Base-by-base conservation (phyloP, 2,329 filamentous ascomycete genomes). In the Fusarium oligoseptatum region DNA sequence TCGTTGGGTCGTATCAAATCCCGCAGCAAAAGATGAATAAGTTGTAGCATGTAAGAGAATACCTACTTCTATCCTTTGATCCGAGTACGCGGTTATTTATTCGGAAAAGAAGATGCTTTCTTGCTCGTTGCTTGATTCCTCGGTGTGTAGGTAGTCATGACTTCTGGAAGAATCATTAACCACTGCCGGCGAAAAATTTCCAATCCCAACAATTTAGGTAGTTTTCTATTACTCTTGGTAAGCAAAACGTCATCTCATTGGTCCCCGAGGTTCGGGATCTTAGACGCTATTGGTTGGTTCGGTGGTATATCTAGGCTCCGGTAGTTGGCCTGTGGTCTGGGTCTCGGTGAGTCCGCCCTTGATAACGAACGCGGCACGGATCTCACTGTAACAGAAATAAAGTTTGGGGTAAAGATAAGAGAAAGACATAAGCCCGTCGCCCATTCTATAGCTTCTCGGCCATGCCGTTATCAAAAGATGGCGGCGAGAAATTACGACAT, bases 21-120 rank as follows among this genome's bases (percentile, higher is more conserved):
- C 56, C 56, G 56, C 56, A 58, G 32, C 22, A 12, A 58, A 58
- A 58, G 34, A 37, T 27, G 55, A 57, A 37, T 57, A 57, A 55
- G 27, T 55, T 55, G 48, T 55, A 55, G 27, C 48, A 55, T 55
- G 48, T 32, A 55, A 55, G 24, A 55, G 48, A 55, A 32, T 55
- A 15, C 10, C 3, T 52, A 14, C 3, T 8, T 52, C 3, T 22
- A 24, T 55, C 27, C 48, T 14, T 14, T 55, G 17, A 55, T 55
- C 27, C 27, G 48, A 20, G 48, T 34, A 55, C 48, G 48, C 48
- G 24, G 24, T 52, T 29, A 52, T 12, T 20, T 52, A 32, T 32
- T 55, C 24, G 48, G 27, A 55, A 55, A 12, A n/a, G 48, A 34
- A 20, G 4, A 32, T 32, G 27, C 48, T 14, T 55, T 24, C 3